These are phyloP conservation scores for Aspergillus niger DNA, from an alignment of 2,329 filamentous ascomycete genomes.

Conservation along the genomic window DNA sequence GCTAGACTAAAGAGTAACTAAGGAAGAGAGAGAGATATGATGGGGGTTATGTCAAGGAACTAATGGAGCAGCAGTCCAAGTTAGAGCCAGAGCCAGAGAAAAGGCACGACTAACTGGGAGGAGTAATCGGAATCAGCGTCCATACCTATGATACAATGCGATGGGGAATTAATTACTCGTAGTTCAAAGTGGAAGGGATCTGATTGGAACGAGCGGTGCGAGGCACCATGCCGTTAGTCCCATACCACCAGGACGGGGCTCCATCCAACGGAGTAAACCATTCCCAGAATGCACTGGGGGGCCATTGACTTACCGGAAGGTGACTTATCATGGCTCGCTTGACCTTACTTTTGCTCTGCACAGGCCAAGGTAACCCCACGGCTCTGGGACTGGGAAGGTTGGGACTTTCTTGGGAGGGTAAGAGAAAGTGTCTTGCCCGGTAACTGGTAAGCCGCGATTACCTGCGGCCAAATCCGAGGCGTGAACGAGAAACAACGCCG, in stretches of 20 bases:
- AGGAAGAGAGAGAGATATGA: not conserved
- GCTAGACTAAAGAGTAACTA: not conserved
- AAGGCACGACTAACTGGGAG: conserved; percentile 7
- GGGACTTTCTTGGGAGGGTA: no score
- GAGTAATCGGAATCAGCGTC: conserved; percentile 7
- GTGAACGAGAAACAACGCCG: conserved; percentile 6
- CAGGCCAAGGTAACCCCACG: conserved; percentile 7
- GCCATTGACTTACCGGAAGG: not conserved
- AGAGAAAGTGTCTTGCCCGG: not conserved
- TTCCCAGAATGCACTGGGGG: not conserved
- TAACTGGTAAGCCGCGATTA: conserved; percentile 16
- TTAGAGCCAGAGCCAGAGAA: not conserved
- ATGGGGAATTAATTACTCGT: conserved; percentile 2
- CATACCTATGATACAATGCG: conserved; percentile 16
- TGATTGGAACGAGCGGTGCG: conserved; percentile 1
- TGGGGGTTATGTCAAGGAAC: no score
- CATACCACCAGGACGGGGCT: conserved; percentile 3
- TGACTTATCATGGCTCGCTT: conserved; percentile 1
- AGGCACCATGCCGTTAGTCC: conserved; percentile 8
- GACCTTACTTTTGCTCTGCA: conserved; percentile 4
- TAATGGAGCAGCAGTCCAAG: not conserved
- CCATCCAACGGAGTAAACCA: not conserved
- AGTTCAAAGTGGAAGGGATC: not conserved
- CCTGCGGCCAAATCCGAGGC: conserved; percentile 21
- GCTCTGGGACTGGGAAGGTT: conserved; percentile 1